Percentiles rank a stretch among this genome's conserved stretches.
phyloP scores from a whole-genome alignment of 768 basidiomycete genomes.

The Trametopsis cervina region DNA sequence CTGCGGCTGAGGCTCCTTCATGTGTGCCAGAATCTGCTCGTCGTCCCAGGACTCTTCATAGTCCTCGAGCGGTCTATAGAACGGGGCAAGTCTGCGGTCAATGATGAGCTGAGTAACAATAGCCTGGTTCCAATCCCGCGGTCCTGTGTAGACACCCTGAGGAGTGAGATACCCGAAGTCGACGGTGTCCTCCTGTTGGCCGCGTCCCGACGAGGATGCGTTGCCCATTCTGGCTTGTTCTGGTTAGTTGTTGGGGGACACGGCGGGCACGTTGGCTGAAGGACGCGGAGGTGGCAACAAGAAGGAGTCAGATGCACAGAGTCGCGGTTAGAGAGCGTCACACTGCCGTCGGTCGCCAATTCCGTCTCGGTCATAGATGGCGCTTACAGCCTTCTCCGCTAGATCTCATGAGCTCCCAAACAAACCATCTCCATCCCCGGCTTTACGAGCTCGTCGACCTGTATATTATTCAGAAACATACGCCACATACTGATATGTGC shows the following conservation, averaged over 20 bases:
- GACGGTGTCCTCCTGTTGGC: conserved; percentile 75
- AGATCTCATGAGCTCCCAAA: too few species aligned
- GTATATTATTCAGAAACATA: too few species aligned
- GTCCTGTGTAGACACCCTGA: conserved; percentile 80
- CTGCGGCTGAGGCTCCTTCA: conserved; percentile 58
- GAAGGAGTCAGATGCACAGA: background rate
- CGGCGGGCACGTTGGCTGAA: too few species aligned
- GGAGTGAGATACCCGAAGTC: conserved; percentile 79
- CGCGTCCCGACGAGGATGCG: conserved; percentile 64
- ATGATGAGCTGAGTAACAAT: conserved; percentile 84
- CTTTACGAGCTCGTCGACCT: too few species aligned
- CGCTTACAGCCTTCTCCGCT: too few species aligned
- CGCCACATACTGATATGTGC: too few species aligned
- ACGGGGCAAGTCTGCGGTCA: conserved; percentile 86
- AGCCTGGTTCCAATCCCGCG: conserved; percentile 84
- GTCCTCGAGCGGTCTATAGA: conserved; percentile 94
- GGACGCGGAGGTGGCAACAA: too few species aligned
- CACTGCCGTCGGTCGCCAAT: too few species aligned
- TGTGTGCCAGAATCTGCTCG: conserved; percentile 75
- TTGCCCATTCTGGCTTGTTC: conserved; percentile 63
- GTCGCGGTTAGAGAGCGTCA: background rate
- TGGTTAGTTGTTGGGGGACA: conserved; percentile 1
- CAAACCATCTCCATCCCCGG: too few species aligned
- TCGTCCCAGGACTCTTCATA: conserved; percentile 87
- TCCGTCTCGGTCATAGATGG: background rate